These are phyloP conservation scores for Stylosanthes scabra DNA, from an alignment of 331 rosid genomes.

Conservation along the genomic window DNA sequence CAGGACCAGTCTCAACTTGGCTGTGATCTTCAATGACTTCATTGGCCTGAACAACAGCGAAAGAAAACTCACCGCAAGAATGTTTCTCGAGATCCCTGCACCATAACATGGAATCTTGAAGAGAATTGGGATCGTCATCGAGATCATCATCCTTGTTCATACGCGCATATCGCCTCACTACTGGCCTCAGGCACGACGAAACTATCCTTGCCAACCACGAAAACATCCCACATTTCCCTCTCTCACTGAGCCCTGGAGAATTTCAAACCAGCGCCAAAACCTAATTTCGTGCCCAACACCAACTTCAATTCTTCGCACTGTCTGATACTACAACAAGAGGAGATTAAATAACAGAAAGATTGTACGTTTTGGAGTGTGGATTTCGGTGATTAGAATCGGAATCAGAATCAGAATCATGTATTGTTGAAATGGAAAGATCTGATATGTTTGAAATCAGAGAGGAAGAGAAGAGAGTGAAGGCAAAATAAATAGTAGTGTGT, in stretches of 20 bases:
- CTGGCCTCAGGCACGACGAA: slow-evolving; percentile 86
- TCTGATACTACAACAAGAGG: not conserved
- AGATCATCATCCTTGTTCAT: slow-evolving; percentile 74
- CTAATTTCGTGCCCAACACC: slow-evolving; percentile 17
- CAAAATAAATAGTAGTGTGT: too few relatives aligned
- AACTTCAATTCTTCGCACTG: too few relatives aligned
- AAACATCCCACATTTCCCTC: slow-evolving; percentile 99
- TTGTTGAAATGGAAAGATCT: slow-evolving; percentile 32
- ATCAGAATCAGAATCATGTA: not conserved
- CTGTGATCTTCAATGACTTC: slow-evolving; percentile 76
- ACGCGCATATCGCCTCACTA: slow-evolving; percentile 81
- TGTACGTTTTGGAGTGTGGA: slow-evolving; percentile 6
- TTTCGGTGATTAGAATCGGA: too few relatives aligned
- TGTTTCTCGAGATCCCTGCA: slow-evolving; percentile 66
- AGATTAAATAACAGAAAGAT: slow-evolving; percentile 2
- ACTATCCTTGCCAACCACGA: slow-evolving; percentile 94
- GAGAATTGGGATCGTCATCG: slow-evolving; percentile 46
- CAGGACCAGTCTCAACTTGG: slow-evolving; percentile 78
- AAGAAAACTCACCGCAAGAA: slow-evolving; percentile 77
- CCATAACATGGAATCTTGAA: slow-evolving; percentile 71
- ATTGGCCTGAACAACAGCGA: slow-evolving; percentile 86
- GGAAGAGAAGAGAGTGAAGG: not conserved
- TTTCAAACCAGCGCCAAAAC: not conserved
- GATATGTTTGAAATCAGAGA: slow-evolving; percentile 15
- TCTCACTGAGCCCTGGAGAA: slow-evolving; percentile 31